These are phyloP conservation scores for Colletotrichum caudatum DNA, from an alignment of 2,329 filamentous ascomycete species.

Conservation along the genomic window DNA sequence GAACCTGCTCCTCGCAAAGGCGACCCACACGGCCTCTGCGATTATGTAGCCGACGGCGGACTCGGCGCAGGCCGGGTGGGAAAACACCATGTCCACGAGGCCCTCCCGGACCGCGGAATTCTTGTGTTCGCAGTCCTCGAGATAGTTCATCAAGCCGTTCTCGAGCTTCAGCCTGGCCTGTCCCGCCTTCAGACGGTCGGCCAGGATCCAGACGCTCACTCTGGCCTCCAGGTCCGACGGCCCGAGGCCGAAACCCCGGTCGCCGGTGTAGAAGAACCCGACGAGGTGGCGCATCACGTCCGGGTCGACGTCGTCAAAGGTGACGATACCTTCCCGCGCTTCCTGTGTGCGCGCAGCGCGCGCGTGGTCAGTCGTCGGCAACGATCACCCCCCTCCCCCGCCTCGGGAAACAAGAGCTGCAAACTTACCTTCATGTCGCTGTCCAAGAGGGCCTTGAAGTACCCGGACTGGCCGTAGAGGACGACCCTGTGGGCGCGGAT, in stretches of 20 bases:
- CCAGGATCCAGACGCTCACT: not conserved
- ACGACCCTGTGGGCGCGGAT: not conserved
- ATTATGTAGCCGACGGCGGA: not conserved
- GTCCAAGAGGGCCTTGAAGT: not conserved
- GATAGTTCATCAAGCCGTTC: not conserved
- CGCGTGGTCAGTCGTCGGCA: not conserved
- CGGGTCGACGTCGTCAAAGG: not conserved
- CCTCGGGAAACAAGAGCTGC: not conserved
- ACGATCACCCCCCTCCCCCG: too few relatives aligned
- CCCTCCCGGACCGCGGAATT: not conserved
- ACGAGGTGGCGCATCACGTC: not conserved
- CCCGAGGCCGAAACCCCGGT: not conserved
- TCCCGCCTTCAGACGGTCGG: not conserved
- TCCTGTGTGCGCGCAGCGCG: too few relatives aligned
- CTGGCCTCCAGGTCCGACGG: not conserved
- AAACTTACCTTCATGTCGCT: not conserved
- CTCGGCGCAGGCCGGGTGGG: not conserved
- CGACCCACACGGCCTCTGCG: not conserved
- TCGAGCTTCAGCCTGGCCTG: not conserved
- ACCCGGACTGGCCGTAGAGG: not conserved
- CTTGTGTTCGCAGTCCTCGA: not conserved
- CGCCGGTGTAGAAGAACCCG: conserved; percentile 1
- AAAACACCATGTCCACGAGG: not conserved
- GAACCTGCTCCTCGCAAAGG: not conserved
- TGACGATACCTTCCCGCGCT: not conserved